Percentiles rank a stretch among this genome's conserved stretches.
Evolutionary conservation across 1,284 basidiomycete genomes (phyloP).

Genomic region (Trametes versicolor): DNA sequence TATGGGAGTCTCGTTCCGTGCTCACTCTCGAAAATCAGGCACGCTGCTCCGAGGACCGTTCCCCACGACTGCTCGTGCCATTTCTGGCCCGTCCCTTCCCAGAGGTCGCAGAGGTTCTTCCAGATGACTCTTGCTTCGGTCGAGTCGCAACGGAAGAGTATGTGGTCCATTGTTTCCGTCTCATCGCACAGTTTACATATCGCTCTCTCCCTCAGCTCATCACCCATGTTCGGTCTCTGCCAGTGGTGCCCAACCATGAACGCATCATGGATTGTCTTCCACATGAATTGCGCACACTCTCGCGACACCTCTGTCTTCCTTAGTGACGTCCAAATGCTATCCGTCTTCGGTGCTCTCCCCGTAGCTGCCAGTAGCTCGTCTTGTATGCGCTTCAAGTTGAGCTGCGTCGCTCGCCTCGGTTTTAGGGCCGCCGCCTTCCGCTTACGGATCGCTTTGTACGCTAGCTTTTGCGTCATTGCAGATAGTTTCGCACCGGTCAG

Average conservation of each 20-base stretch:
- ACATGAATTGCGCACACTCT: conserved; percentile 43
- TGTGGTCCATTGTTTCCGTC: conserved; percentile 47
- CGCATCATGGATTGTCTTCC: conserved; percentile 45
- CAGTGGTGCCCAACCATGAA: conserved; percentile 45
- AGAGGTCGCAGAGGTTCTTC: no score
- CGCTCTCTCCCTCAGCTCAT: conserved; percentile 34
- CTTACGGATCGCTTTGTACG: conserved; percentile 38
- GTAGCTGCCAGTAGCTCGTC: no score
- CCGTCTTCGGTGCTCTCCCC: no score
- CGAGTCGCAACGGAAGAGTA: conserved; percentile 42
- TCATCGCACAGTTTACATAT: conserved; percentile 40
- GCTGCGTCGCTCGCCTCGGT: no score
- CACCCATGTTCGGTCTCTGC: conserved; percentile 34
- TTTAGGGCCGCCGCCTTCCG: background rate
- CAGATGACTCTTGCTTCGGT: conserved; percentile 13
- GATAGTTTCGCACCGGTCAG: conserved; percentile 39
- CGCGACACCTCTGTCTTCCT: conserved; percentile 38
- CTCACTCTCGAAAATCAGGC: no score
- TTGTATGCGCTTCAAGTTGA: no score
- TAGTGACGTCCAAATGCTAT: conserved; percentile 23
- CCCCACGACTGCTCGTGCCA: conserved; percentile 21
- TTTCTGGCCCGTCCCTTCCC: conserved; percentile 12
- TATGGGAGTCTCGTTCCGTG: no score
- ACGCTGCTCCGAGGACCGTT: background rate
- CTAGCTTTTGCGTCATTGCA: conserved; percentile 39